Base-by-base conservation (phyloP, 352 stramenopile species). In the Phytopythium delawarense region DNA sequence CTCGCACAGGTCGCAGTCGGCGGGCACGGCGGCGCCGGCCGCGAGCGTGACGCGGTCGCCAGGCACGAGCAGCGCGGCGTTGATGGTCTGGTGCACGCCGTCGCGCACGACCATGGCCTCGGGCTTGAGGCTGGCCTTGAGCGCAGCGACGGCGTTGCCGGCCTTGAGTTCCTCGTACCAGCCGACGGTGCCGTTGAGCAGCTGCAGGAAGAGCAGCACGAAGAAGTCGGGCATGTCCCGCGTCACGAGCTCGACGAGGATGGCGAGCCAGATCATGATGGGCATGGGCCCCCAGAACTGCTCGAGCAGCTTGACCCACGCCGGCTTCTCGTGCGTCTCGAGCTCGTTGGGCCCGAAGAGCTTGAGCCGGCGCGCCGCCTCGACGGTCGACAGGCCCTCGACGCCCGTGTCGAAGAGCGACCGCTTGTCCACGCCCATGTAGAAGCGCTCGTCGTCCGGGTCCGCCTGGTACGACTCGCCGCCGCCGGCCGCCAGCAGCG, bases 11-110 rank as follows among this genome's bases (percentile, higher is more conserved):
- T 92, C 74, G 59, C 93, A 88, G 78, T 99, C 96, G 0, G 95
- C 94, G 7, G 96, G 96, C 28, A 99, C 86, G 15, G 92, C 89
- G 4, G 91, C 87, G 20, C 96, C 96, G 9, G 91, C 70, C 15
- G 77, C 74, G 7, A 99, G 72, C 37, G 92, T 84, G n/a, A 98
- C 66, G 45, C 97, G 74, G 72, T 99, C 96, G 30, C 96, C 96
- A 16, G 94, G 96, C 40, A 99, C 96, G 32, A 99, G 80, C 49
- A 90, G 62, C 46, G 90, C 75, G 2, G 88, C 88, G 70, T 96
- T 94, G 45, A 98, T 90, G 34, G 79, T 96, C 64, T 91, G 72
- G 70, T 91, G 87, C 30, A 94, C 76, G 50, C 91, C 92, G 63
- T 98, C 89, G 30, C 93, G 88, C 46, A 97, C 91, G 18, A 96